Conservation (phyloP, 768 basidiomycete species). For the Leccinum aurantiacum region DNA sequence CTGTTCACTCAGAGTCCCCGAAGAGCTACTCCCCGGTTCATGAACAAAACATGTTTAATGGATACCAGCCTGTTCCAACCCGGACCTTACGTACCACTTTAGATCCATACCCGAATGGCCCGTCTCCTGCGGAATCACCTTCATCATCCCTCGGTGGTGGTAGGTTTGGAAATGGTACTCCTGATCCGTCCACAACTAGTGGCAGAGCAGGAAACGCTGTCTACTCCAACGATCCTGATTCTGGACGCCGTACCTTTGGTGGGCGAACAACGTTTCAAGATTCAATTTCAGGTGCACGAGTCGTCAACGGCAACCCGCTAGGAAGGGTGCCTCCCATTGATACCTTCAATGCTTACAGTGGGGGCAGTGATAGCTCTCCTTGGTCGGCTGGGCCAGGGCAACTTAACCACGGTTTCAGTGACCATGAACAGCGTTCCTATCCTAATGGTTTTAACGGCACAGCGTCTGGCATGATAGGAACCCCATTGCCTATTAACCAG, state of each 20-base stretch:
- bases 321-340: slow-evolving; percentile 39
- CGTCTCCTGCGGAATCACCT: slow-evolving; percentile 67
- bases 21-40: slow-evolving; percentile 42
- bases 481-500: slow-evolving; percentile 20
- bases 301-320: slow-evolving; percentile 33
- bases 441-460: slow-evolving; percentile 26
- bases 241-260: slow-evolving; percentile 34
- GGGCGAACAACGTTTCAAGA: slow-evolving; percentile 44
- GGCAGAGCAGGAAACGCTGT: slow-evolving; percentile 42
- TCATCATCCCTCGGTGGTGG: slow-evolving; percentile 68
- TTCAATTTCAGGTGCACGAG: slow-evolving; percentile 39
- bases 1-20: slow-evolving; percentile 50
- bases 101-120: slow-evolving; percentile 55
- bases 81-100: slow-evolving; percentile 62
- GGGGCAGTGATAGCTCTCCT: slow-evolving; percentile 29
- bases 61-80: slow-evolving; percentile 67
- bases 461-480: slow-evolving; percentile 19
- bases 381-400: slow-evolving; percentile 37
- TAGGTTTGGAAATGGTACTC: slow-evolving; percentile 64
- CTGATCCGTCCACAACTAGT: slow-evolving; percentile 61
- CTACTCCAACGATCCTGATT: slow-evolving; percentile 38
- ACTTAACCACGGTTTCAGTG: slow-evolving; percentile 20
- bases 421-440: slow-evolving; percentile 25
- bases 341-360: slow-evolving; percentile 38
- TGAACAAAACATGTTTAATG: slow-evolving; percentile 42